Conservation (phyloP, 2,329 filamentous ascomycete genomes). For the Penicillium brevicompactum region DNA sequence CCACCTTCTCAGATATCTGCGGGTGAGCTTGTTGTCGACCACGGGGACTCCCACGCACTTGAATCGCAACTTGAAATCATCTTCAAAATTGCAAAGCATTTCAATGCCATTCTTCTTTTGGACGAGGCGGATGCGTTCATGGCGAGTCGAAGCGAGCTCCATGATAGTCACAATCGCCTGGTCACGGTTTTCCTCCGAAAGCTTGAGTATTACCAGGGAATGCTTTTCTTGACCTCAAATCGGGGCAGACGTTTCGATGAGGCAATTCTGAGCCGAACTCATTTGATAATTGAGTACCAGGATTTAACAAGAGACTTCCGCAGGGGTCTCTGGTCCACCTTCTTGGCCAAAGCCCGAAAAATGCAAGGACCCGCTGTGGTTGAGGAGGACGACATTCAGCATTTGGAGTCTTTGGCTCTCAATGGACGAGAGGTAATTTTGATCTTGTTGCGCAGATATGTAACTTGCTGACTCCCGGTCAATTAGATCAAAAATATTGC, state of each 20-base stretch:
- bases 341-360: conserved; percentile 18
- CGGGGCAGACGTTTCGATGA: conserved; percentile 39
- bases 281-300: conserved; percentile 35
- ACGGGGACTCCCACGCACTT: conserved; percentile 25
- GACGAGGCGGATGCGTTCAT: conserved; percentile 46
- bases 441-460: background rate
- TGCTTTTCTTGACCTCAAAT: conserved; percentile 45
- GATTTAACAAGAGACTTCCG: conserved; percentile 25
- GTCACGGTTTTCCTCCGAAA: conserved; percentile 41
- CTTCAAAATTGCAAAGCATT: conserved; percentile 29
- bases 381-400: conserved; percentile 6
- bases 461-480: conserved; percentile 10
- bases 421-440: conserved; percentile 20
- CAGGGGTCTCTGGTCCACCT: conserved; percentile 33
- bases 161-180: conserved; percentile 31
- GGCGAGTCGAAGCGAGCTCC: conserved; percentile 14
- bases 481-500: conserved; percentile 21
- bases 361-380: conserved; percentile 13
- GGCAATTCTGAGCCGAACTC: conserved; percentile 38
- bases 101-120: conserved; percentile 38
- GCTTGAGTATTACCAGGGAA: conserved; percentile 43
- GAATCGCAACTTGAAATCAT: conserved; percentile 24
- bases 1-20: conserved; percentile 23
- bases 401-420: conserved; percentile 9
- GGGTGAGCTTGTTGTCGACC: conserved; percentile 17